Base-by-base conservation (phyloP, 1,284 basidiomycete genomes). In the Gomphus sp. region DNA sequence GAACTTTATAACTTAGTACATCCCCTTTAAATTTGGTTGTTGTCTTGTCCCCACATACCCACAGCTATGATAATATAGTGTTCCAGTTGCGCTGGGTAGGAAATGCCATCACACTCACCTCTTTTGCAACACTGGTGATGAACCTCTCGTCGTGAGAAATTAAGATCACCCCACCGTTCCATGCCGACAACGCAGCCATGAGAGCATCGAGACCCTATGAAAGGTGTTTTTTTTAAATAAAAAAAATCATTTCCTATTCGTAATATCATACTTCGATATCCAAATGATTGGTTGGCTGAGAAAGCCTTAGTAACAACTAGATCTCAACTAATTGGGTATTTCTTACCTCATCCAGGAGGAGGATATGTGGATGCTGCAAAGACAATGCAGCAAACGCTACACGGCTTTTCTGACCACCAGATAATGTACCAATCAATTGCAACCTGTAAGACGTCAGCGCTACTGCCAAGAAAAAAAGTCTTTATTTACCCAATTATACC, bases 81-180 rank as follows among this genome's bases (percentile, higher is more conserved):
- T 25, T 47, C 6, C 22, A 10, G 9, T 47, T 18, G 10, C 22
- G 11, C 3, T 9, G n/a, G 31, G 34, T 50, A 34, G 56, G 54
- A 39, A 60, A 48, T 7, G 28, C 31, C 7, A 47, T 18, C 22
- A 56, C 36, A 60, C 74, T 41, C 63, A 88, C 89, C 76, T 91
- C 85, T 68, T 79, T 81, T 1, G 88, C 88, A 16, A 91, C 88
- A 33, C 80, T 87, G 33, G 91, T 93, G 68, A 96, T 93, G 71
- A 96, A 94, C 55, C 89, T 76, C 70, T 94, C 91, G 79, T 97
- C 94, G 81, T 97, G 94, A 65, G 90, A 92, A 66, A 97, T 93
- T 63, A 93, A 76, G 62, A 94, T 91, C 9, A 94, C 92, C 56
- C 96, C 97, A n/a, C 97, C 97, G 67, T 97, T 97, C 92, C 93